Percentiles rank a stretch among this genome's conserved stretches.
Conservation (phyloP, 495 filamentous ascomycete genomes). For the Aspergillus nanangensis region DNA sequence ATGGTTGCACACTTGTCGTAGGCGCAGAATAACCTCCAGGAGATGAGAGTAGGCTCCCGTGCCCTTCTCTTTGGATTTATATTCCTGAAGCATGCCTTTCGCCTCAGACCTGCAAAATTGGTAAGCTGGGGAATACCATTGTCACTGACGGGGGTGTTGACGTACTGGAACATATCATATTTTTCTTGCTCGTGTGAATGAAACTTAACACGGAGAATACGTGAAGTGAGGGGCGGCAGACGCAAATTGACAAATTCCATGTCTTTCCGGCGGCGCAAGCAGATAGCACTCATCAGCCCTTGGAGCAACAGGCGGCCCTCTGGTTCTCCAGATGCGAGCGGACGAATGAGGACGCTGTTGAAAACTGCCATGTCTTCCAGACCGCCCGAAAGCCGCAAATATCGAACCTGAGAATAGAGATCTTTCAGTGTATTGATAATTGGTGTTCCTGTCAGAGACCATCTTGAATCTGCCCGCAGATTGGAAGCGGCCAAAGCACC, state of each 20-base stretch:
- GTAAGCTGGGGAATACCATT: constrained; percentile 15
- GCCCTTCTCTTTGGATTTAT: constrained; percentile 44
- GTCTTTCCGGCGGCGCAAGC: constrained; percentile 78
- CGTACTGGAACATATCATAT: constrained; percentile 70
- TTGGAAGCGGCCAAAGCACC: constrained; percentile 61
- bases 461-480: constrained; percentile 68
- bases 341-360: constrained; percentile 67
- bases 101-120: constrained; percentile 56
- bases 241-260: constrained; percentile 86
- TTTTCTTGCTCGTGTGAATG: constrained; percentile 70
- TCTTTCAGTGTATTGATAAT: constrained; percentile 79
- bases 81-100: constrained; percentile 61
- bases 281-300: constrained; percentile 75
- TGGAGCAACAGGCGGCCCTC: constrained; percentile 64
- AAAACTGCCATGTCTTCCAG: constrained; percentile 73
- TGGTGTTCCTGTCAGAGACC: constrained; percentile 79
- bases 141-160: constrained; percentile 2
- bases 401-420: constrained; percentile 75
- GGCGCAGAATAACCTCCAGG: constrained; percentile 76
- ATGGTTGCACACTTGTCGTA: constrained; percentile 86
- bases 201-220: constrained; percentile 75
- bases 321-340: constrained; percentile 55
- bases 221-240: constrained; percentile 74
- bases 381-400: constrained; percentile 73
- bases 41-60: constrained; percentile 58